Conservation (phyloP, 495 filamentous ascomycete species). For the Gamarada debralockiae region DNA sequence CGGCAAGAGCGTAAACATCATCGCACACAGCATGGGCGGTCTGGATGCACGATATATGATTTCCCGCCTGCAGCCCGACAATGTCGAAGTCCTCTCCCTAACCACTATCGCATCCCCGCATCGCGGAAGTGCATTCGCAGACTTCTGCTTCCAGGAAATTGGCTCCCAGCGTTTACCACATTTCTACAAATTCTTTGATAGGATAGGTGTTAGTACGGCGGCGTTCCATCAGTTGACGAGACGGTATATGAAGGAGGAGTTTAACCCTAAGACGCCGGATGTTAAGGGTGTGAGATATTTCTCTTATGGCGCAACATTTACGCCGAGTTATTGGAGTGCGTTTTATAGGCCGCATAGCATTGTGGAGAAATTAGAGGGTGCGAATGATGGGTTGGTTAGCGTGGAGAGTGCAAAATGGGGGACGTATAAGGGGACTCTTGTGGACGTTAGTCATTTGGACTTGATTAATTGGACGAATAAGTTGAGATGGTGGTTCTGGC, state of each 20-base stretch:
- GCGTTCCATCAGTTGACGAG: conserved; percentile 84
- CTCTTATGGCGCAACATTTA: conserved; percentile 79
- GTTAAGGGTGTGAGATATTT: conserved; percentile 77
- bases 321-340: conserved; percentile 63
- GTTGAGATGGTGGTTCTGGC: conserved; percentile 64
- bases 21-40: conserved; percentile 75
- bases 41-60: conserved; percentile 94
- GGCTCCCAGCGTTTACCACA: conserved; percentile 57
- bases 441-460: conserved; percentile 84
- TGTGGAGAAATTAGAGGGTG: conserved; percentile 66
- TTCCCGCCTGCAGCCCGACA: conserved; percentile 62
- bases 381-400: conserved; percentile 92
- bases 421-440: conserved; percentile 86
- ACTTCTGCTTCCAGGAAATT: conserved; percentile 73
- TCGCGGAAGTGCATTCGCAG: conserved; percentile 79
- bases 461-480: conserved; percentile 96
- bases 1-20: conserved; percentile 80
- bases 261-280: conserved; percentile 80
- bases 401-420: conserved; percentile 85
- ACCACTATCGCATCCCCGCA: conserved; percentile 91
- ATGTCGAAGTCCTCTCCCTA: conserved; percentile 58
- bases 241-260: conserved; percentile 73
- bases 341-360: conserved; percentile 72
- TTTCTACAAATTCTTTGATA: conserved; percentile 65
- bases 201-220: conserved; percentile 67